Conservation (phyloP, 768 basidiomycete species). For the Auricularia auricula-judae region DNA sequence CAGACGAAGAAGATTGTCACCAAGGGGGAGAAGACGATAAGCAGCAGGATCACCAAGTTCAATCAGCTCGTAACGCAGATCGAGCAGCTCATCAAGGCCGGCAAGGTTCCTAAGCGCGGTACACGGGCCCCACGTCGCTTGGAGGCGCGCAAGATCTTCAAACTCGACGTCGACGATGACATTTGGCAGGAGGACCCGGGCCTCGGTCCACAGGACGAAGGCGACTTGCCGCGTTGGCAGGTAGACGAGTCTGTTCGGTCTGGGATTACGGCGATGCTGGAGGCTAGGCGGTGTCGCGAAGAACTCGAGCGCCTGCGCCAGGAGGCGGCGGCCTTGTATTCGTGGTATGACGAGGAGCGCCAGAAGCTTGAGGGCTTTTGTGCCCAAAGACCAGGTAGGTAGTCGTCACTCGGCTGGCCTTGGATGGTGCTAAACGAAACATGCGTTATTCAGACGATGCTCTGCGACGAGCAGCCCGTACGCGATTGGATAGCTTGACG, state of each 20-base stretch:
- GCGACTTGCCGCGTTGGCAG: neutral
- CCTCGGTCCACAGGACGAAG: neutral
- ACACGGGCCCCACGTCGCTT: neutral
- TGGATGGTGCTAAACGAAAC: too few species aligned
- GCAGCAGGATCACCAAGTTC: neutral
- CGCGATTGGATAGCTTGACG: too few species aligned
- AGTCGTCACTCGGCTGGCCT: neutral
- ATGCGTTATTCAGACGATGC: too few species aligned
- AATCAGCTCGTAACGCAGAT: neutral
- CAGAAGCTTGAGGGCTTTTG: neutral
- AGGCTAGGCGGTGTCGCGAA: neutral
- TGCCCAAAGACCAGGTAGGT: neutral
- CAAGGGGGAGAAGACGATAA: neutral
- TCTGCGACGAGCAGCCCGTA: too few species aligned
- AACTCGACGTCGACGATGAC: neutral
- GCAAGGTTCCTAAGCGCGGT: neutral
- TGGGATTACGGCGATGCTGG: neutral
- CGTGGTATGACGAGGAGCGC: neutral
- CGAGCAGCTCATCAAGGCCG: neutral
- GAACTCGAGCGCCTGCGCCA: neutral
- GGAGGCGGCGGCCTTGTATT: neutral
- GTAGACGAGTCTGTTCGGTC: neutral
- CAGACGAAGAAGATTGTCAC: neutral
- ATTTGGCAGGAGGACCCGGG: slow-evolving; percentile 1
- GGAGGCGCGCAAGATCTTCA: neutral